phyloP scores from a whole-genome alignment of 2,329 filamentous ascomycete genomes.

The Pseudogymnoascus pannorum region DNA sequence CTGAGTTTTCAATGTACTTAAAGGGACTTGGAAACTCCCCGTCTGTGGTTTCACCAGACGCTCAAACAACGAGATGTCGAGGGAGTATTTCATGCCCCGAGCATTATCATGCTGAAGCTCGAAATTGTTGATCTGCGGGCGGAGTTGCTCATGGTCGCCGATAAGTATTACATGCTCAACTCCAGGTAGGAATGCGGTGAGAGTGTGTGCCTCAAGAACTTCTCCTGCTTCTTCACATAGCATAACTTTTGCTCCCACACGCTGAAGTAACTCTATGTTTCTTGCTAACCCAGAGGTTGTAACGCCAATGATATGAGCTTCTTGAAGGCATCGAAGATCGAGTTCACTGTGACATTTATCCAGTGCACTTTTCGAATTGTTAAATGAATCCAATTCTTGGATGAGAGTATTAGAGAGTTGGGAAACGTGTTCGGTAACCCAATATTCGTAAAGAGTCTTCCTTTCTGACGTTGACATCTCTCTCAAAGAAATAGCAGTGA shows the following conservation, averaged over 20 bases:
- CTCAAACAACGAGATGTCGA: constrained; percentile 47
- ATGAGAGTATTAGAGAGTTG: constrained; percentile 19
- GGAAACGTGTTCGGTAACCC: constrained; percentile 15
- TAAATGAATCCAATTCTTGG: constrained; percentile 17
- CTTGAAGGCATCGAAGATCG: constrained; percentile 19
- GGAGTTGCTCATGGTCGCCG: constrained; percentile 38
- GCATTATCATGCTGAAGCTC: constrained; percentile 13
- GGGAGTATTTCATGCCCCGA: constrained; percentile 28
- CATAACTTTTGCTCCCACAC: constrained; percentile 30
- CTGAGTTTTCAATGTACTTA: constrained; percentile 46
- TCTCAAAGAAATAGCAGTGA: constrained; percentile 16
- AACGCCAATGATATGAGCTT: constrained; percentile 14
- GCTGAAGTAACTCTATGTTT: constrained; percentile 35
- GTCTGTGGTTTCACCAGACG: constrained; percentile 33
- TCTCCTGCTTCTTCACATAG: constrained; percentile 35
- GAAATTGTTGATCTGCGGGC: constrained; percentile 27
- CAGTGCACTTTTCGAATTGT: constrained; percentile 17
- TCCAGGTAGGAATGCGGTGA: constrained; percentile 33
- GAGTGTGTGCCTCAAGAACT: constrained; percentile 33
- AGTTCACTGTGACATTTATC: constrained; percentile 20
- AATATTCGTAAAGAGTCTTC: constrained; percentile 16
- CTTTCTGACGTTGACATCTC: constrained; percentile 19
- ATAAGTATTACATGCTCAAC: constrained; percentile 35
- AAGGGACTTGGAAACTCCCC: constrained; percentile 21
- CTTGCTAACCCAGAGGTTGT: constrained; percentile 30